Percentiles rank a stretch among this genome's conserved stretches.
Evolutionary conservation across 2,329 filamentous ascomycete genomes (phyloP).

Genomic region (Phyllosticta paracitricarpa): DNA sequence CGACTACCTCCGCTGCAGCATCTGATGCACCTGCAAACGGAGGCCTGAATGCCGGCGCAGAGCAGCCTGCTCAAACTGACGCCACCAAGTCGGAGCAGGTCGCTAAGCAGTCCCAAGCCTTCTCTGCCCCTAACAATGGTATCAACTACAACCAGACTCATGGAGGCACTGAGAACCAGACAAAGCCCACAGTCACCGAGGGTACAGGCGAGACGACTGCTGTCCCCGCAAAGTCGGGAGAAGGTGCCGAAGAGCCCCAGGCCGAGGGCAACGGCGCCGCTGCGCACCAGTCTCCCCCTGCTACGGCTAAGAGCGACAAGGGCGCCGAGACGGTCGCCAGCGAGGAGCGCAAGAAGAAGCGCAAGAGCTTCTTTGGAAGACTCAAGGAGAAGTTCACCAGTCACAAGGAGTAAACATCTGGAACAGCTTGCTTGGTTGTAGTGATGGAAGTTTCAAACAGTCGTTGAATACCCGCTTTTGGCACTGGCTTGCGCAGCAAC

Average conservation of each 20-base stretch:
- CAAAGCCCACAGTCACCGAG: conserved; percentile 31
- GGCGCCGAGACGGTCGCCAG: conserved; percentile 16
- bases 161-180: conserved; percentile 19
- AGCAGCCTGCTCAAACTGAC: conserved; percentile 18
- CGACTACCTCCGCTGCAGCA: not conserved
- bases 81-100: not conserved
- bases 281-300: conserved; percentile 6
- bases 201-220: conserved; percentile 26
- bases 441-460: not conserved
- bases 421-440: not conserved
- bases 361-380: conserved; percentile 38
- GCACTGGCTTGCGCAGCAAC: not conserved
- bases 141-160: not conserved
- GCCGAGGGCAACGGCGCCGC: not conserved
- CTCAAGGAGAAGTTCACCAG: conserved; percentile 38
- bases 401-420: conserved; percentile 4
- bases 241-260: not conserved
- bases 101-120: not conserved
- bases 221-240: conserved; percentile 14
- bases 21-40: not conserved
- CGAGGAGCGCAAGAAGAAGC: conserved; percentile 33
- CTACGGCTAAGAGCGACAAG: conserved; percentile 14
- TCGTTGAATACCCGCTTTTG: not conserved
- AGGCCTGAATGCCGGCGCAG: conserved; percentile 29
- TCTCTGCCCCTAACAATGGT: not conserved